Percentiles rank a stretch among this genome's conserved stretches.
phyloP scores from a whole-genome alignment of 2,329 filamentous ascomycete species.

The Herpomyces periplanetae region DNA sequence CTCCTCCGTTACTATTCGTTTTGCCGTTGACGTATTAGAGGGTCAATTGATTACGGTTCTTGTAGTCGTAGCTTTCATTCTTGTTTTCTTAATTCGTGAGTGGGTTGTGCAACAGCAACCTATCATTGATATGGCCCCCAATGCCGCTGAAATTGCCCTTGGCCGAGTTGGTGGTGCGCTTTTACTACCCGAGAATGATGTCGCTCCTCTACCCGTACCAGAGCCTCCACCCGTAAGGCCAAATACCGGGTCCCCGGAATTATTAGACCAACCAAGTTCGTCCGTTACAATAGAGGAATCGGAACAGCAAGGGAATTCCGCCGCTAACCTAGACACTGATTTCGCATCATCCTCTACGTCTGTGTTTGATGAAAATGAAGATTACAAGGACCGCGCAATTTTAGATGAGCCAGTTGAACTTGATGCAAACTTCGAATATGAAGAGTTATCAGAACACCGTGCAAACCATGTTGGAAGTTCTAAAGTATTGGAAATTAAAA shows the following conservation, averaged over 20 bases:
- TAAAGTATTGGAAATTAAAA: too few relatives aligned
- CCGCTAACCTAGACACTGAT: too few relatives aligned
- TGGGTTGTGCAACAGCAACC: conserved; percentile 97
- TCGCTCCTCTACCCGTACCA: conserved; percentile 1
- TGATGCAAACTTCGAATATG: too few relatives aligned
- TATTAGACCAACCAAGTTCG: too few relatives aligned
- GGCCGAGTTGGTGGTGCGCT: conserved; percentile 11
- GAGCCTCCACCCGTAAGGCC: background rate
- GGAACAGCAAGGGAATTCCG: conserved; percentile 2
- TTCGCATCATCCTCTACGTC: too few relatives aligned
- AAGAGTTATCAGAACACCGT: too few relatives aligned
- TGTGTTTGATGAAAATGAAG: too few relatives aligned
- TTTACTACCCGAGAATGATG: conserved; percentile 4
- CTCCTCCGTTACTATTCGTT: conserved; percentile 31
- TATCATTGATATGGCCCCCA: conserved; percentile 36
- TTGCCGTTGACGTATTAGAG: conserved; percentile 46
- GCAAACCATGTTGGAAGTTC: too few relatives aligned
- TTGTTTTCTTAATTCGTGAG: conserved; percentile 84
- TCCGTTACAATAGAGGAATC: background rate
- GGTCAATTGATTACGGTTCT: conserved; percentile 71
- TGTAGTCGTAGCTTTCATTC: conserved; percentile 67
- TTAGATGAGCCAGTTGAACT: too few relatives aligned
- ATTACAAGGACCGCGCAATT: too few relatives aligned
- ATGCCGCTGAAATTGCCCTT: too few relatives aligned
- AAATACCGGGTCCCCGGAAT: too few relatives aligned